Conservation (phyloP, 2,329 filamentous ascomycete species). For the Penicillium paneum region DNA sequence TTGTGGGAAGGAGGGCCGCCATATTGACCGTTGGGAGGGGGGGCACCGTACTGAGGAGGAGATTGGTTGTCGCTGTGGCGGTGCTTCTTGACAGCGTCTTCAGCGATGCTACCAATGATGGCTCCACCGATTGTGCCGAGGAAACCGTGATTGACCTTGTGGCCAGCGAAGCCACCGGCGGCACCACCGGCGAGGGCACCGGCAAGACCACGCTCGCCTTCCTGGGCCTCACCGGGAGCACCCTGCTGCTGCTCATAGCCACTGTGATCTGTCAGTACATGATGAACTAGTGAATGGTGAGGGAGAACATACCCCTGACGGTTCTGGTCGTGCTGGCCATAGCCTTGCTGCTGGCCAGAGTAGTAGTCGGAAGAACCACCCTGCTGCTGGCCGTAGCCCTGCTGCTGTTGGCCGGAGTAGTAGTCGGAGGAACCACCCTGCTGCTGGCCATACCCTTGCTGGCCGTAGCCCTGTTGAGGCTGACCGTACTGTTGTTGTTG, state of each 20-base stretch:
- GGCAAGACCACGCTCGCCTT: constrained; percentile 47
- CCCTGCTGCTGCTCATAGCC: constrained; percentile 27
- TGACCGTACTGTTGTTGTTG: constrained; percentile 27
- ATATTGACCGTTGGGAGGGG: constrained; percentile 15
- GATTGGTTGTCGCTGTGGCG: constrained; percentile 36
- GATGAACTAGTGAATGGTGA: not conserved
- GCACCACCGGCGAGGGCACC: constrained; percentile 48
- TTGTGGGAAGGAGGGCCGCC: constrained; percentile 24
- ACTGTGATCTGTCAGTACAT: constrained; percentile 18
- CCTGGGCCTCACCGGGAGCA: constrained; percentile 40
- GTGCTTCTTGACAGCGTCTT: constrained; percentile 47
- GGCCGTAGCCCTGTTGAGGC: constrained; percentile 24
- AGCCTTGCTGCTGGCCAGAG: constrained; percentile 14
- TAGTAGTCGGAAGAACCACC: constrained; percentile 14
- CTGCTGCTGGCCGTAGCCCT: constrained; percentile 21
- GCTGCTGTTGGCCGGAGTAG: constrained; percentile 18
- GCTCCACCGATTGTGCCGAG: constrained; percentile 49
- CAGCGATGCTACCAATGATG: constrained; percentile 45
- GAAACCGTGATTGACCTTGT: constrained; percentile 49
- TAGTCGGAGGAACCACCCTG: constrained; percentile 12
- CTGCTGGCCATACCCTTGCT: constrained; percentile 23
- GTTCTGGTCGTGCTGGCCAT: constrained; percentile 25
- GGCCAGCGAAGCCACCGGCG: constrained; percentile 46
- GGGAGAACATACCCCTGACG: constrained; percentile 27
- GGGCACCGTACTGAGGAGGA: constrained; percentile 14